Conservation (phyloP, 148 eudicot species). For the Silene conica region DNA sequence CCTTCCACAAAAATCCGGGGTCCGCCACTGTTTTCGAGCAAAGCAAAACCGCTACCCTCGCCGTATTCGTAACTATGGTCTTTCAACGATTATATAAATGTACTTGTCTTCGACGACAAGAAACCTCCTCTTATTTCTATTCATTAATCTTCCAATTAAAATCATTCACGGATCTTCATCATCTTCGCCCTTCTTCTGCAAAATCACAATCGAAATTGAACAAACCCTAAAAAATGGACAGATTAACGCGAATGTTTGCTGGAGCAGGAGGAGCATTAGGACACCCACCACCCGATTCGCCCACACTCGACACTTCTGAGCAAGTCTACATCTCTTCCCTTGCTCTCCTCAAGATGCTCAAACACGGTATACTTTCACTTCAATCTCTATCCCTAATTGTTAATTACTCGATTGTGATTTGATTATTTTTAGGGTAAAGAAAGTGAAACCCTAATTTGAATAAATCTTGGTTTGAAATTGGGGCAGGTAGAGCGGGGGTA, state of each 20-base stretch:
- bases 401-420: neutral
- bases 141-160: neutral
- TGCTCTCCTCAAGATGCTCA: slow-evolving; percentile 94
- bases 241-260: slow-evolving; percentile 86
- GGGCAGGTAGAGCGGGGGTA: slow-evolving; percentile 86
- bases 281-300: slow-evolving; percentile 86
- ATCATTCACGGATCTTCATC: neutral
- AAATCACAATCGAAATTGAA: neutral
- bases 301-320: slow-evolving; percentile 84
- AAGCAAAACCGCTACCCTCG: too few relatives aligned
- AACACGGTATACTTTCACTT: slow-evolving; percentile 51
- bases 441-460: slow-evolving; percentile 22
- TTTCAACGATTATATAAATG: too few relatives aligned
- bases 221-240: slow-evolving; percentile 45
- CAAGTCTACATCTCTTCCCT: slow-evolving; percentile 98
- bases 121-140: neutral
- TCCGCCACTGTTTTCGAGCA: too few relatives aligned
- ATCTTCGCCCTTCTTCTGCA: neutral
- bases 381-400: neutral
- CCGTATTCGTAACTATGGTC: too few relatives aligned
- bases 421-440: neutral
- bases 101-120: neutral
- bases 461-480: slow-evolving; percentile 18
- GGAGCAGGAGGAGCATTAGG: slow-evolving; percentile 92
- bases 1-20: too few relatives aligned